Base-by-base conservation (phyloP, 1,139 yeast species). In the Debaryomyces singareniensis region DNA sequence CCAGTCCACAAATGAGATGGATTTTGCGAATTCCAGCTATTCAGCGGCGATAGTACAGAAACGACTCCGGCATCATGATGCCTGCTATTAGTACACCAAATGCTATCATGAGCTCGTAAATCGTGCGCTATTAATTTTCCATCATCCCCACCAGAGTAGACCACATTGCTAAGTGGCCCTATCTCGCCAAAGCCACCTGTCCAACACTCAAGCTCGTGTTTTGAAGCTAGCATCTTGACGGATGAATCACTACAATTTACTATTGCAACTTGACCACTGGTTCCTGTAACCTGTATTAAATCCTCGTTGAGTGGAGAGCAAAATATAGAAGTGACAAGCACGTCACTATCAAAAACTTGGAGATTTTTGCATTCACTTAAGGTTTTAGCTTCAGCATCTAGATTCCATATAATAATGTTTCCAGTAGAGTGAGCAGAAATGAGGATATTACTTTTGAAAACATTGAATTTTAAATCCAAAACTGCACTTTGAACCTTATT, bases 61-160 rank as follows among this genome's bases (percentile, higher is more conserved):
- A 87, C 93, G 3, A 89, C 85, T 0, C 97, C 97, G 0, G 96
- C 95, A 18, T 75, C 80, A 49, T 87, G 96, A 33, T 61, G 68
- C 32, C 84, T 65, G 24, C 54, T 55, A 10, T 76, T 68, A 11
- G 73, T 62, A 60, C 51, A 31, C 71, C 89, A 86, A 1, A 84
- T 60, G 4, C 51, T 40, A 13, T 44, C 51, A 2, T 45, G 40
- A 0, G 68, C 55, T 28, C 96, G 60, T 9, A 71, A 34, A 51
- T 87, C 97, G 48, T 81, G 89, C 1, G 93, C 91, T 14, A 78
- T 74, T 9, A 91, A 55, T 15, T 67, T 62, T 5, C 82, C 71
- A 54, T 91, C 97, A 51, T 91, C 98, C 10, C 97, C 97, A 2
- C 97, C 98, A 2, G 95, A 77, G 45, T 78, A 82, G 0, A 86